Base-by-base conservation (phyloP, 805 yeast species). In the Candida broadrunensis region DNA sequence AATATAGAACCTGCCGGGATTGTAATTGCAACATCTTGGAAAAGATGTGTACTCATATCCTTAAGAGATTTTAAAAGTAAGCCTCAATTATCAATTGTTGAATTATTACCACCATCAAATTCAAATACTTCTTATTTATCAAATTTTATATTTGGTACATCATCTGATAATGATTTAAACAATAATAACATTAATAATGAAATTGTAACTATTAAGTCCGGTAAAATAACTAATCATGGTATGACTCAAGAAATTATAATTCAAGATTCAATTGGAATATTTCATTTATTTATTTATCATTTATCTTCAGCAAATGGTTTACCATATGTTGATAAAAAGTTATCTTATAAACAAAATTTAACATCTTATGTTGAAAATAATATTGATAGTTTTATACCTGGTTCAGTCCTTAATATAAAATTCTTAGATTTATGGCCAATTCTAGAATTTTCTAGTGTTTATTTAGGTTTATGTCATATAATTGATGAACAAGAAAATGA, bases 1-100 rank as follows among this genome's bases (percentile, higher is more conserved):
- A 76, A 76, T 44, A 71, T 83, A 9, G 88, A 81, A 47, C 90
- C 93, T 0, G 79, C 85, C 1, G 96, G 96, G 2, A 67, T 88
- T 4, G 69, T 83, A 0, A 54, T 84, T 7, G 77, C 88, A 6
- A 88, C 97, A 0, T 77, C 85, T 3, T 65, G 76, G 45, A 88
- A 88, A 18, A 70, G 90, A 44, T 77, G 83, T 33, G 57, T 83
- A 5, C 66, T 86, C 33, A 54, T 88, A 2, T 68, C 82, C 0
- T 64, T 89, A 24, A 75, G 84, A 45, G 93, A 88, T 58, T 69
- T 77, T 35, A 69, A 77, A 26, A 91, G 95, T 24, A 82, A 79
- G 50, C 80, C 86, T 1, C 53, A 55, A 12, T 51, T 76, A 44
- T 59, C 63, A 55, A 60, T 45, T 44, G 56, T 39, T 52, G 78